These are phyloP conservation scores for Plantago elongata DNA, from an alignment of 257 asterid genomes.

Conservation along the genomic window DNA sequence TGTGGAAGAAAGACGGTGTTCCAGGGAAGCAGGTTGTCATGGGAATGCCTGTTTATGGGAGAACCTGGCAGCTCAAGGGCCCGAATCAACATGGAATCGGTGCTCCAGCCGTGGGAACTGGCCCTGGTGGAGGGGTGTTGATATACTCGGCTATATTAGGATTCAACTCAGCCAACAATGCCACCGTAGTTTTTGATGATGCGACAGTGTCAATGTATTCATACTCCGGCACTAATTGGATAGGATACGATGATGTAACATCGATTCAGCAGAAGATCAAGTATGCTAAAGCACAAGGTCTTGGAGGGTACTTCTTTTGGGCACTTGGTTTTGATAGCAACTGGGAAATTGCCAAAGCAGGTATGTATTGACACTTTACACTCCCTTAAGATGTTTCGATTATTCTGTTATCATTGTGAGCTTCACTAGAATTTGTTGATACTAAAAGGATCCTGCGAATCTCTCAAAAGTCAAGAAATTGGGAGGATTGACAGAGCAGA, in stretches of 20 bases:
- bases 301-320: conserved; percentile 77
- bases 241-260: conserved; percentile 50
- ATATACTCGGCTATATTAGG: conserved; percentile 30
- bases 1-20: conserved; percentile 42
- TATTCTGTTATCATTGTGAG: not conserved
- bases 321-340: conserved; percentile 54
- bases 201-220: conserved; percentile 56
- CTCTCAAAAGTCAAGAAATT: not conserved
- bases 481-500: not conserved
- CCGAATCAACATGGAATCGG: conserved; percentile 48
- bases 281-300: conserved; percentile 47
- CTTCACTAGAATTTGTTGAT: too few species aligned
- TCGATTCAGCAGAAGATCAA: conserved; percentile 35
- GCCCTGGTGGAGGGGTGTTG: conserved; percentile 56
- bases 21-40: conserved; percentile 38
- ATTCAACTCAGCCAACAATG: conserved; percentile 37
- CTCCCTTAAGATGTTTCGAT: not conserved
- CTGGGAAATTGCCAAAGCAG: conserved; percentile 58
- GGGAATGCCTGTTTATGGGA: conserved; percentile 68
- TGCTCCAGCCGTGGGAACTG: conserved; percentile 46
- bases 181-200: conserved; percentile 39
- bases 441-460: not conserved
- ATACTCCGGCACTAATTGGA: conserved; percentile 46
- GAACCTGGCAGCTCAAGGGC: conserved; percentile 59
- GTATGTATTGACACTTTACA: conserved; percentile 20